Base-by-base conservation (phyloP, 1,284 basidiomycete genomes). In the Veloboletus limbatus region DNA sequence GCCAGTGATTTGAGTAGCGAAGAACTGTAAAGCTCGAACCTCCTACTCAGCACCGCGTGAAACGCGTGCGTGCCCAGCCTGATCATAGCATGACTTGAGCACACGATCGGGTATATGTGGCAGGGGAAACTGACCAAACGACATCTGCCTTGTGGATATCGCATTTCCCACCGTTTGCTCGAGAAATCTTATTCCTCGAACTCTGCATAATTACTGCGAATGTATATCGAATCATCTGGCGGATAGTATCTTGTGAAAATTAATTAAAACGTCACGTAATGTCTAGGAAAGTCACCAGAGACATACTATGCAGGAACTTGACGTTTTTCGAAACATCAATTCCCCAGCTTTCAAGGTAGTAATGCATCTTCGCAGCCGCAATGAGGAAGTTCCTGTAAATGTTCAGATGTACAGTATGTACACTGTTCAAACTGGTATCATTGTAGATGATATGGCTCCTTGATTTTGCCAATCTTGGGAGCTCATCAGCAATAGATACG, bases 341-440 rank as follows among this genome's bases (percentile, higher is more conserved):
- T n/a, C 73, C 71, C 81, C 78, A 85, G 36, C 76, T 74, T 35
- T 74, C 73, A 28, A 96, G 72, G 65, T 97, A 97, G 41, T 81
- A 77, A 42, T 90, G 82, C 74, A 94, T 88, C 70, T 94, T 97
- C 75, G 95, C 85, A 1, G 91, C 91, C 1, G 84, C 78, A 20
- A 96, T 66, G n/a, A 91, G 68, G 59, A 95, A 89, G 58, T 85
- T 88, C 65, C 94, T 84, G 62, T 93, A 94, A 8, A 97, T 72
- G 63, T 97, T 99, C 28, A 81, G 63, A 63, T 89, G 81, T 3
- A 91, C 82, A 0, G 77, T 78, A 26, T 73, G 57, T 21, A 68
- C 55, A 2, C 78, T 69, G 65, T 96, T 97, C 53, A 97, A 75
- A 7, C 61, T 59, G 3, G 79, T 78, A 65, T 98, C 95, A 40